Base-by-base conservation (phyloP, 1,139 yeast species). In the Geotrichum candidum region DNA sequence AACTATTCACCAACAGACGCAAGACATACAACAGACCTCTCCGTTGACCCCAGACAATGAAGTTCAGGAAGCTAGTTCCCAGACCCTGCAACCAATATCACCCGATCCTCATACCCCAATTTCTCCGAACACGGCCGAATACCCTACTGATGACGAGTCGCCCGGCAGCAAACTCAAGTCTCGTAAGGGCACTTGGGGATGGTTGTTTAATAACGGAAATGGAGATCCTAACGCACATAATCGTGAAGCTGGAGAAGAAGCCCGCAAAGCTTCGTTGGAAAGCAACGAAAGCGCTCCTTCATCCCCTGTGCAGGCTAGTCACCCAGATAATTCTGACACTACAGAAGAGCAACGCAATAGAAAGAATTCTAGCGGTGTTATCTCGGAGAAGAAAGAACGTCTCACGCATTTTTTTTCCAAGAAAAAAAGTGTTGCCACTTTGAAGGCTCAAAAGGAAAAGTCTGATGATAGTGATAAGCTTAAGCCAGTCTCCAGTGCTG, bases 151-250 rank as follows among this genome's bases (percentile, higher is more conserved):
- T 52, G 60, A 61, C 50, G 65, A 61, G 48, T 18, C 54, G 38
- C 25, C 61, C 27, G 22, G 29, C 56, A 57, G 56, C 59, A 59
- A 48, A 62, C 22, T 13, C 33, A 60, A 64, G 53, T 41, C 62
- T 7, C 59, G 65, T n/a, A 68, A 67, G 46, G 65, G 65, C n/a
- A 66, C 68, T 2, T 68, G 69, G 69, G 63, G 69, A 13, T 67
- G 71, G 69, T 63, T 68, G n/a, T 67, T 68, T 53, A 65, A 60
- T 25, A 46, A 55, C 18, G 48, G 23, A 29, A 41, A 45, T 13
- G 52, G 33, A 50, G 52, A 27, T 25, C 33, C 29, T 5, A 27
- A 25, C 6, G 15, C 52, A n/a, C 3, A 1, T 41, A 41, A 50
- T 25, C 52, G 22, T 13, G 48, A 41, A 41, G 22, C 23, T 41